Percentiles rank a stretch among this genome's conserved stretches.
Evolutionary conservation across 331 rosid genomes (phyloP).

Genomic region (Telfairia occidentalis): DNA sequence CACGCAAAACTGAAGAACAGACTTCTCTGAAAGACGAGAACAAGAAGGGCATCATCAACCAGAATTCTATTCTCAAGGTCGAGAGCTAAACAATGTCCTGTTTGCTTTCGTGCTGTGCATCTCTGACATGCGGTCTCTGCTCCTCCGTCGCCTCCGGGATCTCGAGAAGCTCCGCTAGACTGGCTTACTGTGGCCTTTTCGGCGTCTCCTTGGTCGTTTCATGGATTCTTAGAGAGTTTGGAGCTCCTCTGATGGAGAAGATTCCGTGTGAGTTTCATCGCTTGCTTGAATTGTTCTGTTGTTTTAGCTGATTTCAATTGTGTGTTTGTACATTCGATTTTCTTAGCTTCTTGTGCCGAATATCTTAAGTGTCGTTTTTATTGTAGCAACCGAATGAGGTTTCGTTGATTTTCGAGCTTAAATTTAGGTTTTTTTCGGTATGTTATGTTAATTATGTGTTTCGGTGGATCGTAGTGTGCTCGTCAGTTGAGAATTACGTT

Average conservation of each 20-base stretch:
- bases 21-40: not conserved
- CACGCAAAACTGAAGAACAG: not conserved
- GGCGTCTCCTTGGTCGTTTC: constrained; percentile 65
- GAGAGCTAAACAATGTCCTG: constrained; percentile 49
- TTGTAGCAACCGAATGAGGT: not conserved
- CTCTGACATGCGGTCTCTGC: constrained; percentile 75
- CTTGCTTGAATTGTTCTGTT: not conserved
- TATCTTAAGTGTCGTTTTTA: not conserved
- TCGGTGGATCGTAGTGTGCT: not conserved
- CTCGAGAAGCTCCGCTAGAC: constrained; percentile 65
- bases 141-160: constrained; percentile 69
- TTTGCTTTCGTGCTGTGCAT: constrained; percentile 43
- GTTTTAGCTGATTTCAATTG: constrained; percentile 12
- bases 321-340: constrained; percentile 7
- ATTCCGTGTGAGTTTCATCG: constrained; percentile 52
- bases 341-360: constrained; percentile 3
- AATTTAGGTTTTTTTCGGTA: not conserved
- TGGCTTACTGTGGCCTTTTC: constrained; percentile 83
- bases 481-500: not conserved
- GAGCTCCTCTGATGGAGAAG: constrained; percentile 72
- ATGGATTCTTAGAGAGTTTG: constrained; percentile 89
- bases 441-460: not conserved
- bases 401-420: not conserved
- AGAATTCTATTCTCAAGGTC: not conserved
- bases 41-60: not conserved